Evolutionary conservation across 208 protist species (phyloP).

Genomic region (Novymonas esmeraldas): DNA sequence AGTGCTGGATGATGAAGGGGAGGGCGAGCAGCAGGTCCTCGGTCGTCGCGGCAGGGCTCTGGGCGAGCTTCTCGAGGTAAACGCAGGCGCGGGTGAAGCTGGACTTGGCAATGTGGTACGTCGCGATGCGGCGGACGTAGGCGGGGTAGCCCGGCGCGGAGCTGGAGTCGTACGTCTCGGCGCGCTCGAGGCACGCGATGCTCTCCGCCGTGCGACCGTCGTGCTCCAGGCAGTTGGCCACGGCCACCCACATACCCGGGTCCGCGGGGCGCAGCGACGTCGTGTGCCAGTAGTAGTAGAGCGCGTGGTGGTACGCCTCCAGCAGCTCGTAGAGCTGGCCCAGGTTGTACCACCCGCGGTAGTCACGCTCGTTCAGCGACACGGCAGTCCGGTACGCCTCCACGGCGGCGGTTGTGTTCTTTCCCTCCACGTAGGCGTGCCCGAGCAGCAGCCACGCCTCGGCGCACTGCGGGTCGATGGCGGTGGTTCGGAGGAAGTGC

Average conservation of each 20-base stretch:
- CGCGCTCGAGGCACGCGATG: conserved; percentile 78
- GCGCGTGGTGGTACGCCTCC: conserved; percentile 93
- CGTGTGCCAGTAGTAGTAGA: conserved; percentile 97
- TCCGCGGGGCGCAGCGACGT: conserved; percentile 93
- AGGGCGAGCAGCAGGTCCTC: conserved; percentile 71
- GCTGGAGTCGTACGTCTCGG: conserved; percentile 61
- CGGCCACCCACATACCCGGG: conserved; percentile 93
- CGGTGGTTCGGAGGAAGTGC: conserved; percentile 94
- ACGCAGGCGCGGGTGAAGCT: conserved; percentile 58
- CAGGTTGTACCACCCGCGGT: conserved; percentile 97
- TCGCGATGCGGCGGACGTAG: conserved; percentile 67
- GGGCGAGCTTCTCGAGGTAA: conserved; percentile 70
- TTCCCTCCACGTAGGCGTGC: conserved; percentile 97
- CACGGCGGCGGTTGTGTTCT: conserved; percentile 95
- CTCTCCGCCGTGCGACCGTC: conserved; percentile 69
- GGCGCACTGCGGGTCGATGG: conserved; percentile 88
- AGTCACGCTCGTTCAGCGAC: conserved; percentile 93
- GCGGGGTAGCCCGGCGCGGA: conserved; percentile 53
- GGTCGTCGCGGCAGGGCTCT: conserved; percentile 32
- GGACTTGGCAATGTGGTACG: conserved; percentile 62
- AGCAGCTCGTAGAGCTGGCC: conserved; percentile 98
- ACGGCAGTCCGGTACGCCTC: conserved; percentile 96
- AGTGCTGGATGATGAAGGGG: conserved; percentile 68
- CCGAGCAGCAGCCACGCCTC: conserved; percentile 97
- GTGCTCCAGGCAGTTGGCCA: conserved; percentile 82